Evolutionary conservation across 2,329 filamentous ascomycete genomes (phyloP).

Genomic region (Botryotinia narcissicola): DNA sequence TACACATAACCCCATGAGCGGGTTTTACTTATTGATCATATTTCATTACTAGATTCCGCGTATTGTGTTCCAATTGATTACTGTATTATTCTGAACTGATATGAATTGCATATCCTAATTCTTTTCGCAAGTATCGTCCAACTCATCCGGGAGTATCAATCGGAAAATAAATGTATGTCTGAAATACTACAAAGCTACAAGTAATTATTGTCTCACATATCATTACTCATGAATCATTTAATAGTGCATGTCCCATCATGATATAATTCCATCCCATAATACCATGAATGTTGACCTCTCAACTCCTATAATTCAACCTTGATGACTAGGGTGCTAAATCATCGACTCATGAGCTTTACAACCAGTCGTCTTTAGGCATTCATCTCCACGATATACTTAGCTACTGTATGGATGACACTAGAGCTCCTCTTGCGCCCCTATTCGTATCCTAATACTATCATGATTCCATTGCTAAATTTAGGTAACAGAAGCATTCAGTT

Average conservation of each 20-base stretch:
- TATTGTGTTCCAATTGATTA: not conserved
- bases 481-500: conserved; percentile 17
- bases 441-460: not conserved
- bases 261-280: not conserved
- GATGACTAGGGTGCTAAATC: not conserved
- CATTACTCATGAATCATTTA: not conserved
- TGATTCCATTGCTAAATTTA: not conserved
- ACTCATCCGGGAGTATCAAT: not conserved
- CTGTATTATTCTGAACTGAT: not conserved
- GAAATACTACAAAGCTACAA: not conserved
- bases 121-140: not conserved
- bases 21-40: not conserved
- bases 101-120: not conserved
- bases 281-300: not conserved
- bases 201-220: not conserved
- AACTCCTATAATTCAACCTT: not conserved
- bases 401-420: not conserved
- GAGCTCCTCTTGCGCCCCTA: not conserved
- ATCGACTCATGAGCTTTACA: not conserved
- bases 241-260: not conserved
- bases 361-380: not conserved
- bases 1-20: not conserved
- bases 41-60: not conserved
- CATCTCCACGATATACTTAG: not conserved
- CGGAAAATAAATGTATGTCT: not conserved